These are phyloP conservation scores for Dactylella cylindrospora DNA, from an alignment of 2,329 filamentous ascomycete species.

Conservation along the genomic window DNA sequence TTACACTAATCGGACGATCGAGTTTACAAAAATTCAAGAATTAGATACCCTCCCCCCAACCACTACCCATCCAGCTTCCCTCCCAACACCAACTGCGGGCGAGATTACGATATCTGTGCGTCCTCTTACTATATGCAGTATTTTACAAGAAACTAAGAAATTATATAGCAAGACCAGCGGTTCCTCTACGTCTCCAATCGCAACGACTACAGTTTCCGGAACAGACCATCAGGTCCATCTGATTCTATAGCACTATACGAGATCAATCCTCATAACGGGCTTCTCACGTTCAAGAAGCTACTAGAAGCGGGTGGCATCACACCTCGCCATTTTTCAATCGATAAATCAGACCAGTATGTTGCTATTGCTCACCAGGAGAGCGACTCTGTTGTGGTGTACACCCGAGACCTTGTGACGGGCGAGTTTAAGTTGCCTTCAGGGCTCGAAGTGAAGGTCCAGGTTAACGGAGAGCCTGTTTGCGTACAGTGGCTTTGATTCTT, in stretches of 20 bases:
- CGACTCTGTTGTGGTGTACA: slow-evolving; percentile 63
- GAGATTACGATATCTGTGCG: slow-evolving; percentile 64
- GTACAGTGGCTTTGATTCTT: slow-evolving; percentile 32
- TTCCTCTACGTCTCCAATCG: slow-evolving; percentile 71
- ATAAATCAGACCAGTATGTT: slow-evolving; percentile 64
- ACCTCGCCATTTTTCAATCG: slow-evolving; percentile 70
- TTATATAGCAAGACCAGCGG: slow-evolving; percentile 59
- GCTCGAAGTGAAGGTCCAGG: slow-evolving; percentile 2
- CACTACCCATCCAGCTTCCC: slow-evolving; percentile 7
- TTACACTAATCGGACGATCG: slow-evolving; percentile 54
- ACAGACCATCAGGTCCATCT: slow-evolving; percentile 53
- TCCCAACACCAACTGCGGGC: slow-evolving; percentile 54
- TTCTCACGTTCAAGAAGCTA: slow-evolving; percentile 60
- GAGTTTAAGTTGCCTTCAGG: slow-evolving; percentile 52
- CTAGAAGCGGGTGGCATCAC: slow-evolving; percentile 64
- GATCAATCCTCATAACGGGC: slow-evolving; percentile 60
- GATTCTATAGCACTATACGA: slow-evolving; percentile 67
- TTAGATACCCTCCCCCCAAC: slow-evolving; percentile 55
- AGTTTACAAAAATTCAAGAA: slow-evolving; percentile 54
- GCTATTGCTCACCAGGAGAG: slow-evolving; percentile 67
- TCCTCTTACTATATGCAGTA: slow-evolving; percentile 26
- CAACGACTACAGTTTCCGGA: slow-evolving; percentile 60
- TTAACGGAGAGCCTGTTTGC: slow-evolving; percentile 17
- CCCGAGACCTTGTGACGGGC: slow-evolving; percentile 63
- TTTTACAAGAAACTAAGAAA: slow-evolving; percentile 17